A percentile compares a stretch with the other conserved stretches of the same genome.
phyloP scores from a whole-genome alignment of 75 land plant genomes.

The Sequoia sempervirens region DNA sequence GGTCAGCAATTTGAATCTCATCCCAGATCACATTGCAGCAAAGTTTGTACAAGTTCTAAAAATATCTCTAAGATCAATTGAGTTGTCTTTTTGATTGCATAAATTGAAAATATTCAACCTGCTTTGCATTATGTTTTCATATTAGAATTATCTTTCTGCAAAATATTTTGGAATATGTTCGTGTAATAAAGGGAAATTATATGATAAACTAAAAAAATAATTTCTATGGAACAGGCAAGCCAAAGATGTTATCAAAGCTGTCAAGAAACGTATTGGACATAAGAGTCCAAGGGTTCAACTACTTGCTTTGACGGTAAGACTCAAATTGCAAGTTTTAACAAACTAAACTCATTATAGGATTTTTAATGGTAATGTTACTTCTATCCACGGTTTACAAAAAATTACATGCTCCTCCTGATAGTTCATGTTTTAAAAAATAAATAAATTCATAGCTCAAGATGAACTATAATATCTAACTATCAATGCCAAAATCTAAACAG shows the following conservation, averaged over 20 bases:
- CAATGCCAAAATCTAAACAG: neutral
- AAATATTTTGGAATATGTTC: neutral
- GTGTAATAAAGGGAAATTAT: neutral
- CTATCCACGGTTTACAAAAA: neutral
- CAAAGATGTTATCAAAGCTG: conserved; percentile 74
- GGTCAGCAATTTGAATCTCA: neutral
- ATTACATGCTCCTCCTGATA: neutral
- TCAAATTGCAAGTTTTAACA: neutral
- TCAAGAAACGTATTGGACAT: conserved; percentile 75
- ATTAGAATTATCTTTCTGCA: neutral
- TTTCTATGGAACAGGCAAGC: conserved; percentile 56
- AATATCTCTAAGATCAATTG: neutral
- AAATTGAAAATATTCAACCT: neutral
- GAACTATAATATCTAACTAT: neutral
- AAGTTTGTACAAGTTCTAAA: neutral
- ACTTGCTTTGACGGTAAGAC: conserved; percentile 64
- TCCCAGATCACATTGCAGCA: neutral
- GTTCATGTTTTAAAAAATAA: neutral
- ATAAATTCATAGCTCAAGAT: neutral
- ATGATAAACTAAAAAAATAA: neutral
- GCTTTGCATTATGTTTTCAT: neutral
- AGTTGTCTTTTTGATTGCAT: neutral
- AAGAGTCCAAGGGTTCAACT: conserved; percentile 70
- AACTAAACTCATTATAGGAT: neutral
- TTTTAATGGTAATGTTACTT: neutral